A percentile compares a stretch with the other conserved stretches of the same genome.
These are phyloP conservation scores for Saturnispora sanitii DNA, from an alignment of 805 yeast genomes.

Conservation along the genomic window DNA sequence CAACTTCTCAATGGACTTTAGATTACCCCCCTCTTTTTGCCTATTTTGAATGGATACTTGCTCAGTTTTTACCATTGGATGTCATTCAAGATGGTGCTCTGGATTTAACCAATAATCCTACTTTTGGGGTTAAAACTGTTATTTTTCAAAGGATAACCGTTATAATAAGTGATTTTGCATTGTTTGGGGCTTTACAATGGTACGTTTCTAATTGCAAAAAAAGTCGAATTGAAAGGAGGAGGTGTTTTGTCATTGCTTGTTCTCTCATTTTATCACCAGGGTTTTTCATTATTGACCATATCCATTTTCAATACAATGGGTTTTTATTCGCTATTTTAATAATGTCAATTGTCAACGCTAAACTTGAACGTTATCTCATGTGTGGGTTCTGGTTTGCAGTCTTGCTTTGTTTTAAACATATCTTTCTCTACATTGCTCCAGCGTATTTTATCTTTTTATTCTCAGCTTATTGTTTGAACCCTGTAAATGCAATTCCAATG, in stretches of 20 bases:
- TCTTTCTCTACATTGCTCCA: constrained; percentile 87
- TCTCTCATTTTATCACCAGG: constrained; percentile 86
- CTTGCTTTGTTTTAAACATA: constrained; percentile 87
- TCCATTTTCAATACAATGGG: constrained; percentile 96
- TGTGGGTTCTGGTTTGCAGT: constrained; percentile 65
- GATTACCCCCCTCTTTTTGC: constrained; percentile 99
- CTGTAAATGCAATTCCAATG: constrained; percentile 20
- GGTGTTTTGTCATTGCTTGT: constrained; percentile 67
- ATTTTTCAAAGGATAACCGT: constrained; percentile 79
- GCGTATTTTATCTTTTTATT: constrained; percentile 77
- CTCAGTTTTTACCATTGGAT: constrained; percentile 55
- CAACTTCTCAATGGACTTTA: constrained; percentile 79
- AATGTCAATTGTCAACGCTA: constrained; percentile 63
- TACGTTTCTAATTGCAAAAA: constrained; percentile 53
- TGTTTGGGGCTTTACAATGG: constrained; percentile 64
- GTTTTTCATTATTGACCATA: constrained; percentile 80
- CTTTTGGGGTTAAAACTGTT: constrained; percentile 69
- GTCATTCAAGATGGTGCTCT: constrained; percentile 72
- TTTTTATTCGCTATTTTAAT: constrained; percentile 80
- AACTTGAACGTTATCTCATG: constrained; percentile 41
- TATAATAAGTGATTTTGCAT: constrained; percentile 59
- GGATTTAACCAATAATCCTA: constrained; percentile 53
- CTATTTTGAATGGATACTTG: constrained; percentile 76
- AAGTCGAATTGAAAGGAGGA: constrained; percentile 30
- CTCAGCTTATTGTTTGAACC: constrained; percentile 58